phyloP scores from a whole-genome alignment of 306 rosid species.

The Quercus aquifolioides region DNA sequence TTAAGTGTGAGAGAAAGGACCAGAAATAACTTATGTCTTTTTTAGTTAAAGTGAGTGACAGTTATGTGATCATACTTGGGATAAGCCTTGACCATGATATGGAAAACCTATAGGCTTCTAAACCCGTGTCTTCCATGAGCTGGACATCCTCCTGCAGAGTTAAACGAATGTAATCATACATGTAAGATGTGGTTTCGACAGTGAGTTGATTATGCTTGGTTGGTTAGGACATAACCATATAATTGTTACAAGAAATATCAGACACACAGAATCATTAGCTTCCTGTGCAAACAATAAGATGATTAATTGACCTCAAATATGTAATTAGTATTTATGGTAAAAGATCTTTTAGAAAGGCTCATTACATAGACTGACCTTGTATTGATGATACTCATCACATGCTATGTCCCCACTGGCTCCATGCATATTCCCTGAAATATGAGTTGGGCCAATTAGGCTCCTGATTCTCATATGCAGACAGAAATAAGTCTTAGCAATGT shows the following conservation, averaged over 20 bases:
- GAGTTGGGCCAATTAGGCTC: neutral
- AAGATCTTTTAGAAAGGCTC: neutral
- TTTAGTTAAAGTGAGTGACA: neutral
- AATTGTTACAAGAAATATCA: neutral
- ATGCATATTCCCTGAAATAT: conserved; percentile 3
- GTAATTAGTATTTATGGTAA: neutral
- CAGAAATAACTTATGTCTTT: neutral
- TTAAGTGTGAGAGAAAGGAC: neutral
- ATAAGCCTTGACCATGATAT: conserved; percentile 14
- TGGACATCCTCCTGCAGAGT: conserved; percentile 9
- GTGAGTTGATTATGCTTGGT: neutral
- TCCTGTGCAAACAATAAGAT: neutral
- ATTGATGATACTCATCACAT: conserved; percentile 17
- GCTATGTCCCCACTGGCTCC: conserved; percentile 4
- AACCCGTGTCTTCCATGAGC: conserved; percentile 1
- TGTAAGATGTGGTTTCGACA: no score
- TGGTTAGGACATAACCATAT: neutral
- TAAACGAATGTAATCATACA: no score
- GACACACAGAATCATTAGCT: no score
- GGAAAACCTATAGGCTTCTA: conserved; percentile 15
- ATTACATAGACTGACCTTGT: conserved; percentile 11
- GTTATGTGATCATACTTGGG: conserved; percentile 11
- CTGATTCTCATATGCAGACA: no score
- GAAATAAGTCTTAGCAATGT: no score
- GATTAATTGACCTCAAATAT: neutral